These are phyloP conservation scores for Yamadazyma sp. DNA, from an alignment of 1,139 yeast genomes.

Conservation along the genomic window DNA sequence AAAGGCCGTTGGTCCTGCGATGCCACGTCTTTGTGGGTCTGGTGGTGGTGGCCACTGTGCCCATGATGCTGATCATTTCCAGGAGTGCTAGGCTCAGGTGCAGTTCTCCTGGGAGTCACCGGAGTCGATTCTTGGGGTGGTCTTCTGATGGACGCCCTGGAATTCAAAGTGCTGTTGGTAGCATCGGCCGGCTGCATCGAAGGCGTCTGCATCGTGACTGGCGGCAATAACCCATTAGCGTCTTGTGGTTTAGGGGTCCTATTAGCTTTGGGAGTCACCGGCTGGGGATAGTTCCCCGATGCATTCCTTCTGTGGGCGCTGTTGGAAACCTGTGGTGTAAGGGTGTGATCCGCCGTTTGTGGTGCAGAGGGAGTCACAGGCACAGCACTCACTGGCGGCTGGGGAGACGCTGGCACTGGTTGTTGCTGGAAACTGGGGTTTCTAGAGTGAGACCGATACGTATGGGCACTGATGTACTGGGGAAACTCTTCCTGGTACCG, in stretches of 20 bases:
- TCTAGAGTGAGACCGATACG: slow-evolving; percentile 20
- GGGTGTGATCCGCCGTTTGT: slow-evolving; percentile 9
- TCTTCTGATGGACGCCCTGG: slow-evolving; percentile 10
- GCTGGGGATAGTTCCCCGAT: slow-evolving; percentile 7
- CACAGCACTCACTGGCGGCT: not conserved
- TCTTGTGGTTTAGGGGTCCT: slow-evolving; percentile 1
- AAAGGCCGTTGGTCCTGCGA: slow-evolving; percentile 52
- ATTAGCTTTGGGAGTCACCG: not conserved
- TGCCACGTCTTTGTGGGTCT: slow-evolving; percentile 17
- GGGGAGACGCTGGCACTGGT: not conserved
- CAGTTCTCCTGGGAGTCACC: not conserved
- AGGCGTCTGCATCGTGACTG: slow-evolving; percentile 17
- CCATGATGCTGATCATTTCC: slow-evolving; percentile 5
- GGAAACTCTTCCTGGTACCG: slow-evolving; percentile 18
- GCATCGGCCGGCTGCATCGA: slow-evolving; percentile 14
- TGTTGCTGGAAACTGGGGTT: slow-evolving; percentile 21
- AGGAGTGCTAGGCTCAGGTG: slow-evolving; percentile 4
- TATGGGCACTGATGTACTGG: slow-evolving; percentile 15
- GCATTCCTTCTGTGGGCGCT: slow-evolving; percentile 16
- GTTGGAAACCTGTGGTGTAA: slow-evolving; percentile 15
- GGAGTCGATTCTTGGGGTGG: not conserved
- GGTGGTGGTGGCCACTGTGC: slow-evolving; percentile 7
- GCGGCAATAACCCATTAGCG: slow-evolving; percentile 21
- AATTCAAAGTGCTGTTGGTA: slow-evolving; percentile 12
- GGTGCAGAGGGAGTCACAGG: not conserved